These are phyloP conservation scores for Phytophthora foliorum DNA, from an alignment of 352 stramenopile genomes.

Conservation along the genomic window DNA sequence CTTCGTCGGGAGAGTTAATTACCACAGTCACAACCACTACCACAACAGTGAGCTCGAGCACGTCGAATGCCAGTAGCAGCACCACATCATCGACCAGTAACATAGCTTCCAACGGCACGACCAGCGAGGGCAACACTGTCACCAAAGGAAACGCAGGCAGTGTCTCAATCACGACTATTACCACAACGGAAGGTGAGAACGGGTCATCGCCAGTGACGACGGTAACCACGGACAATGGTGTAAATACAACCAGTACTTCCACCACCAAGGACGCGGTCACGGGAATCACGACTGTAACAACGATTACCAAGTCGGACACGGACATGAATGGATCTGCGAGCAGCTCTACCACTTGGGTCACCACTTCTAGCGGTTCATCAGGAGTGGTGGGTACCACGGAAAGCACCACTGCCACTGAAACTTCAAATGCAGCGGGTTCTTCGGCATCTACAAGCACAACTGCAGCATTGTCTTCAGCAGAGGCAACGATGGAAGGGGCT, in stretches of 20 bases:
- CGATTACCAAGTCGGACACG: constrained; percentile 20
- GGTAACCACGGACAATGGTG: constrained; percentile 27
- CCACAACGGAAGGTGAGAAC: constrained; percentile 19
- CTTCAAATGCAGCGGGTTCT: constrained; percentile 7
- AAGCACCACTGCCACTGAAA: constrained; percentile 15
- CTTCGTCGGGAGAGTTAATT: constrained; percentile 19
- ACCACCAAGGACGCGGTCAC: constrained; percentile 26
- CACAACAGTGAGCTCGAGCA: constrained; percentile 20
- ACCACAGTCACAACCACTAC: constrained; percentile 33
- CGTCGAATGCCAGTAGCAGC: constrained; percentile 13
- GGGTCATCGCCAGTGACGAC: constrained; percentile 25
- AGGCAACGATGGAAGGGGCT: constrained; percentile 15
- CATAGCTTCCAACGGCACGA: constrained; percentile 8
- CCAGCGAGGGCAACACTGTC: constrained; percentile 3
- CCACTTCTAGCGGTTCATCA: constrained; percentile 12
- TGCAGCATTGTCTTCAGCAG: constrained; percentile 18
- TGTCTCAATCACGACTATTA: constrained; percentile 25
- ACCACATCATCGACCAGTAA: constrained; percentile 8
- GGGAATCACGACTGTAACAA: constrained; percentile 29
- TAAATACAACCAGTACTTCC: constrained; percentile 25
- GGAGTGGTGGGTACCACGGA: neutral
- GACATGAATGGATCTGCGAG: constrained; percentile 29
- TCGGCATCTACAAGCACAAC: constrained; percentile 15
- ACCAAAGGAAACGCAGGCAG: constrained; percentile 12
- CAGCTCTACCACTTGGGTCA: constrained; percentile 18